phyloP scores from a whole-genome alignment of 2,329 filamentous ascomycete species.

The Nannizzia gypsea region DNA sequence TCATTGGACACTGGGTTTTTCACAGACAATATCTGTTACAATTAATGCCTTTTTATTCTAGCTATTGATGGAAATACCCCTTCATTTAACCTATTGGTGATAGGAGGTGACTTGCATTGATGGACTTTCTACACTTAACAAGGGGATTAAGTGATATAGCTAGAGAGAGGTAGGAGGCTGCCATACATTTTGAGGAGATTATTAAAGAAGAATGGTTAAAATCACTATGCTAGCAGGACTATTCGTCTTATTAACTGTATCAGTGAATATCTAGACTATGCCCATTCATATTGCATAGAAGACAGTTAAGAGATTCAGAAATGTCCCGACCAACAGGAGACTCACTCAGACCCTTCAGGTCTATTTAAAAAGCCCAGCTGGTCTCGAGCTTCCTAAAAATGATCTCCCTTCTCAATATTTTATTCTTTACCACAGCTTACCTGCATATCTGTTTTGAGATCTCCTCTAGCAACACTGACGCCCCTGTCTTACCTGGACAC shows the following conservation, averaged over 20 bases:
- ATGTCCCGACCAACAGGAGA: not conserved
- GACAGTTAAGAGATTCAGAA: not conserved
- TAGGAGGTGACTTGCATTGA: not conserved
- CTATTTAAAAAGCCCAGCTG: not conserved
- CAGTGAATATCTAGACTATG: not conserved
- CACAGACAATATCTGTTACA: not conserved
- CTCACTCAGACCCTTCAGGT: not conserved
- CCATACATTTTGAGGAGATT: not conserved
- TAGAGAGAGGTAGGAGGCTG: not conserved
- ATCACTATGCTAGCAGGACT: not conserved
- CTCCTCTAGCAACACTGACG: not conserved
- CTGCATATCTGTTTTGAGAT: not conserved
- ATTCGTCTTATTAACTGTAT: not conserved
- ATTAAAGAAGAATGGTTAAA: not conserved
- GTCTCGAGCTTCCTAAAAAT: not conserved
- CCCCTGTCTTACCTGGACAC: not conserved
- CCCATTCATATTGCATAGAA: not conserved
- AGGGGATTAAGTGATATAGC: not conserved
- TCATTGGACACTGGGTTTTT: not conserved
- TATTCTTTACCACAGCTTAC: not conserved
- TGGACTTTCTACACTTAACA: not conserved
- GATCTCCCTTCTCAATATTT: not conserved
- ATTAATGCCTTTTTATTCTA: not conserved
- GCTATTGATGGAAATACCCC: not conserved
- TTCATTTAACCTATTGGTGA: not conserved